Evolutionary conservation across 306 rosid genomes (phyloP), one percentile per base, ranked within the genome.

Genomic region (Lithocarpus polystachyus): DNA sequence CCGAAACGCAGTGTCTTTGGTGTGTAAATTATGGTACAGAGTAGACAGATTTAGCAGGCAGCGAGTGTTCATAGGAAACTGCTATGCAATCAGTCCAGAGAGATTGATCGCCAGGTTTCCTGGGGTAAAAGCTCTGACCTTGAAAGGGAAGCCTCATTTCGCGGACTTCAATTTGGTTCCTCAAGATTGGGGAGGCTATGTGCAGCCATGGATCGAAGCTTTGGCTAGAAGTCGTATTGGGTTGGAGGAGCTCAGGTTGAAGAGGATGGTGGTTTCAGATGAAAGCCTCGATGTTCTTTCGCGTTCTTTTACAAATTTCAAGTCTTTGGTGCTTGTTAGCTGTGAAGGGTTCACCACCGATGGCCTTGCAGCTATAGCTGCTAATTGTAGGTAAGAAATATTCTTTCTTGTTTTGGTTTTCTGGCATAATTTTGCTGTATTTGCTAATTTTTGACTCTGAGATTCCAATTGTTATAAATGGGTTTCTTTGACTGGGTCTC

Each of bases 81-180:
- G 99, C 81, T 95, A 91, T 71, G 91, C 98, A 3, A 89, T 93
- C 64, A 82, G 84, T 73, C 93, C 99, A 5, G 94, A 88, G 87
- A 91, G 92, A 85, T 72, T 93, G 80, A 76, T 93, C 61, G 76
- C 55, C 17, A 89, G 97, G 80, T 95, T 95, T 74, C 97, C 93
- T 2, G 86, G 80, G 35, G 69, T 95, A 0, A 92, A 84, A 68
- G 85, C 97, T 24, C 75, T 95, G 11, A 91, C 96, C 82, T 77
- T 95, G 80, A 95, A 95, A 68, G 99, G 99, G 12, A 95, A 91
- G 55, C 99, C 99, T 76, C 99, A 91, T 89, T 95, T 95, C 73
- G 97, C 98, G 0, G 99, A 95, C 87, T 95, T 95, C 86, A 92
- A 90, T 88, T 77, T 92, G 92, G 97, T 95, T 23, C 99, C 97